Evolutionary conservation across 192 early-diverging fungal species (phyloP), one percentile per base, ranked within the genome.

Genomic region (Coemansia sp.): DNA sequence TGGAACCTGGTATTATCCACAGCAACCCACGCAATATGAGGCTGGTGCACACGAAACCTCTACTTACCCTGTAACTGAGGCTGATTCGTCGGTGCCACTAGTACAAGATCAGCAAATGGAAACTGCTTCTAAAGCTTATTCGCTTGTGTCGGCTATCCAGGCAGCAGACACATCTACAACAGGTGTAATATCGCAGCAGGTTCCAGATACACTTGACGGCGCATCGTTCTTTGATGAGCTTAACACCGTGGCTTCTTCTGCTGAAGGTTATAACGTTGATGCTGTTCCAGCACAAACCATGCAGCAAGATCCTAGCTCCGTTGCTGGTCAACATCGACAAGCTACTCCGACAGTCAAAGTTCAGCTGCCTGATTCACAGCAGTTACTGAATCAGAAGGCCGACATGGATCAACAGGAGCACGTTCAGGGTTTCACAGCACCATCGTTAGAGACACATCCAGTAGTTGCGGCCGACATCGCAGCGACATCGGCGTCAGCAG

Each of bases 201-300:
- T 39, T 33, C 43, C 40, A 13, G 62, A 14, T 18, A 7, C 34
- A 30, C 7, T 30, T 23, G 67, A 70, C 21, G 73, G 57, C n/a
- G 73, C 59, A 15, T 55, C 73, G n/a, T 77, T 77, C 53, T 77
- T 77, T 57, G 73, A 70, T 43, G 61, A 63, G 24, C 53, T 78
- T 25, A 33, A 3, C 62, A 57, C 7, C 19, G 53, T 38, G 17
- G 53, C 53, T 3, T n/a, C 17, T n/a, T n/a, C 25, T 18, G 33
- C 25, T 33, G 44, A 46, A 21, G 6, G 21, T n/a, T 21, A 0
- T 3, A 46, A 18, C 44, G 44, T 21, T 19, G 44, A 4, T 30
- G 27, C 38, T 19, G 15, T 60, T 13, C 58, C 58, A 13, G 27
- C 58, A 3, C 58, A 43, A 43, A 43, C 15, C 41, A 18, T 43